Evolutionary conservation across 768 basidiomycete species (phyloP).

Genomic region (Cystoderma amianthinum): DNA sequence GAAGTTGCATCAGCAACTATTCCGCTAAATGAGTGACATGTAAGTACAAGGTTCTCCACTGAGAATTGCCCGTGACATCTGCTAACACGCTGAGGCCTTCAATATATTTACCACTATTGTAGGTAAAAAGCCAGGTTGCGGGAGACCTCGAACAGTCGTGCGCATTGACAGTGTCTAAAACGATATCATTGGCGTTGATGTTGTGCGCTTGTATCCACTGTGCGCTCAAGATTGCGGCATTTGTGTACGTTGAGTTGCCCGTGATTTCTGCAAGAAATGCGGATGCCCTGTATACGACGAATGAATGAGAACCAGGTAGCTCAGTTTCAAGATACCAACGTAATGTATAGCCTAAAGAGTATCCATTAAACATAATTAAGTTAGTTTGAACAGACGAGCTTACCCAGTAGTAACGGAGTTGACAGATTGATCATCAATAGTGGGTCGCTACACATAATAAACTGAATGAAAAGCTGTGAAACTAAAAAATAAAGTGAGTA

Average conservation of each 20-base stretch:
- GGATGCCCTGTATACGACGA: slow-evolving; percentile 31
- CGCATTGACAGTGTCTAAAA: slow-evolving; percentile 40
- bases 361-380: neutral
- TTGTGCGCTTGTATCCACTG: slow-evolving; percentile 42
- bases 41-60: slow-evolving; percentile 32
- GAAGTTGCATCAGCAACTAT: too few relatives aligned
- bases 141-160: slow-evolving; percentile 40
- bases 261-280: slow-evolving; percentile 42
- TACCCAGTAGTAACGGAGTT: slow-evolving; percentile 50
- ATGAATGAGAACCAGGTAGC: neutral
- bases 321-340: slow-evolving; percentile 15
- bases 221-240: slow-evolving; percentile 38
- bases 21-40: neutral
- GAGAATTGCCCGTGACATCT: slow-evolving; percentile 30
- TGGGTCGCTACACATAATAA: slow-evolving; percentile 28
- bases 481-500: slow-evolving; percentile 8
- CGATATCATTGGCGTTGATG: slow-evolving; percentile 30
- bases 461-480: neutral
- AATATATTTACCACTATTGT: slow-evolving; percentile 47
- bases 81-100: slow-evolving; percentile 42
- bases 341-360: slow-evolving; percentile 26
- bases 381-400: slow-evolving; percentile 4
- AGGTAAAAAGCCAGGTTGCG: slow-evolving; percentile 41
- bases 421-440: slow-evolving; percentile 29
- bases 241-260: slow-evolving; percentile 32